Base-by-base conservation (phyloP, 345 rosid species). In the Hevea brasiliensis region DNA sequence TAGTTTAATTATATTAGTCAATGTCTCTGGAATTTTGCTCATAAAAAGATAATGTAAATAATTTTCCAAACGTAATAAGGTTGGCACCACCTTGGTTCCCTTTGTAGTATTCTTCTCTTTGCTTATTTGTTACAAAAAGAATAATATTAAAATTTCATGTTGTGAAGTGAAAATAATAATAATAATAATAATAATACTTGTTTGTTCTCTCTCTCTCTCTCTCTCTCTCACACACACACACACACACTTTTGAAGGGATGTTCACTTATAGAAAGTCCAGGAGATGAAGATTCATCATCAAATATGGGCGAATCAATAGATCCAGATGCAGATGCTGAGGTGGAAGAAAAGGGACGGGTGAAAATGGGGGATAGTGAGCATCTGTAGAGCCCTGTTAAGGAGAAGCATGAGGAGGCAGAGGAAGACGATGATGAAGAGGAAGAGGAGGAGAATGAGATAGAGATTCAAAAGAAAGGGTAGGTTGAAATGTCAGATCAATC, bases 251-350 rank as follows among this genome's bases (percentile, higher is more conserved):
- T 75, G 76, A 70, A 94, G 98, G 97, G 86, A 47, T 80, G 88
- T 73, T 89, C 91, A 51, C 84, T 80, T 35, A 79, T 70, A 6
- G 92, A 86, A 73, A 91, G 97, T 77, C 93, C 82, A 12, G 83
- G 81, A 72, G 77, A n/a, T n/a, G n/a, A n/a, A n/a, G n/a, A n/a
- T n/a, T n/a, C n/a, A n/a, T n/a, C n/a, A n/a, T n/a, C n/a, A n/a
- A n/a, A n/a, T n/a, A n/a, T n/a, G n/a, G n/a, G n/a, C n/a, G n/a
- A n/a, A n/a, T n/a, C n/a, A n/a, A n/a, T n/a, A n/a, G n/a, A n/a
- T n/a, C n/a, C n/a, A n/a, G n/a, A n/a, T n/a, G n/a, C n/a, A n/a
- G n/a, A n/a, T n/a, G n/a, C n/a, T n/a, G n/a, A n/a, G n/a, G n/a
- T n/a, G n/a, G n/a, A n/a, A n/a, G n/a, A n/a, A n/a, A n/a, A n/a